Evolutionary conservation across 371 early-diverging fungal species (phyloP), one percentile per base, ranked within the genome.

Genomic region (Syncephalastrum racemosum): DNA sequence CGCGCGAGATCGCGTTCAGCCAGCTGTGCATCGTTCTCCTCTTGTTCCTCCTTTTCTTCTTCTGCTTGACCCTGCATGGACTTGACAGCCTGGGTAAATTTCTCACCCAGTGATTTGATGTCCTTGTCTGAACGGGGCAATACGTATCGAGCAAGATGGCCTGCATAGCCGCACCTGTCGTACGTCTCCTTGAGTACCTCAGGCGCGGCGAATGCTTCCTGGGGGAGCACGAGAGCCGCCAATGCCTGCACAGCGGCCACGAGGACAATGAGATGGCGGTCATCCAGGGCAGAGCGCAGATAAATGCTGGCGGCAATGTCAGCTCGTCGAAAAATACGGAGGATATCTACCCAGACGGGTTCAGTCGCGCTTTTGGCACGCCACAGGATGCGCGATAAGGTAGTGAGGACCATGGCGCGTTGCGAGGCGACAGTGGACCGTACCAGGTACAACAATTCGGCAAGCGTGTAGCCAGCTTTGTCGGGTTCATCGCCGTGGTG

Each of bases 401-500:
- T 79, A 25, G 76, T 81, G 51, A 92, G 67, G 2, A 89, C 84
- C 22, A 91, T 73, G n/a, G 83, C 80, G 2, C 94, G 79, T 68
- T 96, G 96, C 19, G 89, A 78, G 0, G 94, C 87, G 1, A 92
- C 88, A 2, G 88, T 85, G 60, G 94, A 93, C 54, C 92, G 87
- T 23, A 84, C 78, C 31, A 96, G 74, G 61, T 90, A 84, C 36
- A 91, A 71, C 5, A 96, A 63, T 68, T 96, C 96, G 0, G 86
- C 82, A 1, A 95, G 63, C 0, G 95, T 92, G 70, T 96, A 96
- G 4, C 95, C 95, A 12, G 96, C 86, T 54, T 81, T 77, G 2
- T 85, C 85, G 3, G 95, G 92, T 23, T 90, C 84, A 19, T 87
- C 86, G 4, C 94, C 94, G 61, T 96, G 96, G 63, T 96, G 95